Evolutionary conservation across 495 filamentous ascomycete genomes (phyloP).

Genomic region (Entonaema liquescens): DNA sequence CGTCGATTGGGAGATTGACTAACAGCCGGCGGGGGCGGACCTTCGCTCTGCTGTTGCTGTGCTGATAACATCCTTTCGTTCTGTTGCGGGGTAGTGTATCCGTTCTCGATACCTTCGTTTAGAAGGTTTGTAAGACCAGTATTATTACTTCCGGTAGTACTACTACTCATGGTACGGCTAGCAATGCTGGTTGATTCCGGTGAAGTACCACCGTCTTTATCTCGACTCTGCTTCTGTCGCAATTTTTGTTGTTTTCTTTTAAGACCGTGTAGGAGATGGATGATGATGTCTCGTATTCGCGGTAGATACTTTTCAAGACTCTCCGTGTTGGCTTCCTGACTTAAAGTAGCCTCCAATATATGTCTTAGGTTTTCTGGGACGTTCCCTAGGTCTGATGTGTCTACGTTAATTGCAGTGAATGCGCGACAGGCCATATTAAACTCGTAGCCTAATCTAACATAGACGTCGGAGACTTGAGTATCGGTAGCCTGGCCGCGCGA

Average conservation of each 20-base stretch:
- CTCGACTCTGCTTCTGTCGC: conserved; percentile 79
- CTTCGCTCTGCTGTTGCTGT: conserved; percentile 29
- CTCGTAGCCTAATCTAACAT: conserved; percentile 95
- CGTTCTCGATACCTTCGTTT: conserved; percentile 65
- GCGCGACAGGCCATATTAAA: conserved; percentile 98
- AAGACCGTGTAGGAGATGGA: conserved; percentile 91
- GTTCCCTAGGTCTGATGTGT: conserved; percentile 90
- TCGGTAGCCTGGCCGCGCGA: conserved; percentile 90
- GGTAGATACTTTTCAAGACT: conserved; percentile 93
- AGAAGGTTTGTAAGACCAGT: conserved; percentile 71
- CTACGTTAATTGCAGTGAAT: conserved; percentile 94
- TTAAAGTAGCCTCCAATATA: conserved; percentile 94
- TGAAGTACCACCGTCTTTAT: conserved; percentile 63
- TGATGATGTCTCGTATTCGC: conserved; percentile 95
- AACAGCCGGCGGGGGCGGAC: conserved; percentile 1
- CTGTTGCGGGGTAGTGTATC: conserved; percentile 48
- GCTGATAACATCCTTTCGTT: conserved; percentile 28
- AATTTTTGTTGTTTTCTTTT: conserved; percentile 95
- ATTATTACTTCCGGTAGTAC: conserved; percentile 67
- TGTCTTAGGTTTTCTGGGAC: conserved; percentile 89
- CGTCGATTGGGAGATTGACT: conserved; percentile 55
- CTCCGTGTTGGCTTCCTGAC: conserved; percentile 92
- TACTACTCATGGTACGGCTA: conserved; percentile 69
- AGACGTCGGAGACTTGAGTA: conserved; percentile 95
- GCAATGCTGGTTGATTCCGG: conserved; percentile 51